A percentile compares a stretch with the other conserved stretches of the same genome.
phyloP scores from a whole-genome alignment of 805 yeast species.

The Torulaspora gathmanii region DNA sequence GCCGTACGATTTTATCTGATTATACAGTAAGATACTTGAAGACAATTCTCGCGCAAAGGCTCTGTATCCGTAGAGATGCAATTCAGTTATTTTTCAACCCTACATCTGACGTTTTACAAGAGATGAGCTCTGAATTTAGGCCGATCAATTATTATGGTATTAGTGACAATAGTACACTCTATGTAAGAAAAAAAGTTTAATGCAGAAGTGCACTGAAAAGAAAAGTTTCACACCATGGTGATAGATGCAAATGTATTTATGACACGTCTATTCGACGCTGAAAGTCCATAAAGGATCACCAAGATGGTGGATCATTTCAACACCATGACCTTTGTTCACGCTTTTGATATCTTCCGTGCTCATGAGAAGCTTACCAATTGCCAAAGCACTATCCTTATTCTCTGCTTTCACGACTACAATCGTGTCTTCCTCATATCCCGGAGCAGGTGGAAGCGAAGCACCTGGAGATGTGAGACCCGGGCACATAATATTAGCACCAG shows the following conservation, averaged over 20 bases:
- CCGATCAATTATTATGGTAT: slow-evolving; percentile 19
- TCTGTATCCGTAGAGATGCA: slow-evolving; percentile 5
- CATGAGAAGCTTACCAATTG: slow-evolving; percentile 84
- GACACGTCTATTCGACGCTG: slow-evolving; percentile 39
- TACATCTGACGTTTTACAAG: slow-evolving; percentile 7
- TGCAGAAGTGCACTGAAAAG: not conserved
- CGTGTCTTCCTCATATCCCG: slow-evolving; percentile 50
- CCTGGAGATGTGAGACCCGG: slow-evolving; percentile 89
- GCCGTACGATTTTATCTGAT: slow-evolving; percentile 13
- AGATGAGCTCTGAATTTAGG: slow-evolving; percentile 20
- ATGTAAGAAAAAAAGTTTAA: slow-evolving; percentile 6
- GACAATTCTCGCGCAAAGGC: slow-evolving; percentile 15
- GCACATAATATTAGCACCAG: slow-evolving; percentile 97
- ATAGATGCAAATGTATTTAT: not conserved
- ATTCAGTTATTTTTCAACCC: slow-evolving; percentile 12
- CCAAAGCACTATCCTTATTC: slow-evolving; percentile 86
- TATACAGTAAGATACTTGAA: slow-evolving; percentile 26
- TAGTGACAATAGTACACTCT: slow-evolving; percentile 12
- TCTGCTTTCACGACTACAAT: slow-evolving; percentile 84
- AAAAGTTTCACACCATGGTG: not conserved
- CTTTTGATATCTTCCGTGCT: slow-evolving; percentile 82
- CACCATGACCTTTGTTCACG: slow-evolving; percentile 82
- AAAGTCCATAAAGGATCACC: slow-evolving; percentile 88
- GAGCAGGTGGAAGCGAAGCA: slow-evolving; percentile 73
- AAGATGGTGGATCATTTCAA: slow-evolving; percentile 74